Base-by-base conservation (phyloP, 495 filamentous ascomycete genomes). In the Podospora sp. region DNA sequence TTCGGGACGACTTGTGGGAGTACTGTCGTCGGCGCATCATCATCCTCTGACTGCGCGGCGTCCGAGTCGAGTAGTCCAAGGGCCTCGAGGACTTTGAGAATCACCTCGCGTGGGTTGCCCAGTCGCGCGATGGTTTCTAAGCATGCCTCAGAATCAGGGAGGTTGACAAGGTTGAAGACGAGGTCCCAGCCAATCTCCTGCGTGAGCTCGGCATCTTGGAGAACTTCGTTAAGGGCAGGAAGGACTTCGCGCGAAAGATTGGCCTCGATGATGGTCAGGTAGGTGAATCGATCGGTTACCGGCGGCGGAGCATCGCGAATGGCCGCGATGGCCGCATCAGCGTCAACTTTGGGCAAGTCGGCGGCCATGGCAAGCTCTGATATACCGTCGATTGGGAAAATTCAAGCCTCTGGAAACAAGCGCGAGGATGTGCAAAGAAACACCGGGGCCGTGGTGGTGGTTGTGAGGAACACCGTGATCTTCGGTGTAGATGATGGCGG, bases 181-280 rank as follows among this genome's bases (percentile, higher is more conserved):
- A 99, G 78, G 73, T 99, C 95, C 95, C 95, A 99, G 55, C 95
- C 96, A 72, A 99, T 97, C 68, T 97, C 93, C 56, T 87, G 88
- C 0, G 94, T 94, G 62, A 99, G 84, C 55, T 85, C 86, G 52
- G 88, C 86, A 87, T 96, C 90, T 77, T 96, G 92, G 58, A 97
- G 82, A 40, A 96, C 84, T 7, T 87, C 83, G 72, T 96, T 89
- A 51, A 97, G 80, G 2, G 86, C 83, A 5, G 92, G 91, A 12
- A 97, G 83, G 67, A 91, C 87, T 29, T 89, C 87, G n/a, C 84
- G 84, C 14, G 87, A 90, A 21, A 97, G 82, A 75, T 96, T 91
- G 68, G 93, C 90, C 74, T 96, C 92, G 68, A 97, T 77, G 68
- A 97, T 85, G 52, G 92, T 95, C 61, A 96, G 86, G 74, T 96